Evolutionary conservation across 176 grass and related monocot genomes (phyloP).

Genomic region (Oropetium thomaeum): DNA sequence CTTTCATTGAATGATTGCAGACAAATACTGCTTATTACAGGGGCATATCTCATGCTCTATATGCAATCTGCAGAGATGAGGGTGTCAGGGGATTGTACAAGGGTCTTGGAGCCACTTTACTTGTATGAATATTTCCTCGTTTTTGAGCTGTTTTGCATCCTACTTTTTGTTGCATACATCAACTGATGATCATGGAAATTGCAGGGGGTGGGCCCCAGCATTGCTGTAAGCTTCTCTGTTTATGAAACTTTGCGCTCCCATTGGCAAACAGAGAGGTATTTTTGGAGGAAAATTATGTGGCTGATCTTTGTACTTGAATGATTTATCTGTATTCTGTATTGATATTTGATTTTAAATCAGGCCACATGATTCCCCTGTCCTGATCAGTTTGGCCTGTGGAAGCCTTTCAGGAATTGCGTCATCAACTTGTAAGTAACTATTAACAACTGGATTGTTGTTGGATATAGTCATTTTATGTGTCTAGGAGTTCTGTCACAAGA

Average conservation of each 20-base stretch:
- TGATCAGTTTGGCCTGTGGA: conserved; percentile 86
- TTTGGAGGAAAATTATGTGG: conserved; percentile 14
- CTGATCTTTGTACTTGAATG: conserved; percentile 3
- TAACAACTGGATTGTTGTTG: not conserved
- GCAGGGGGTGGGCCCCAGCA: conserved; percentile 93
- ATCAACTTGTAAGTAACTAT: conserved; percentile 68
- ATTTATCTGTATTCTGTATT: not conserved
- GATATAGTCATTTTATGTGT: not conserved
- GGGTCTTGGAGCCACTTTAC: conserved; percentile 88
- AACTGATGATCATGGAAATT: conserved; percentile 23
- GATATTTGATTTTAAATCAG: conserved; percentile 44
- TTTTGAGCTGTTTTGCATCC: conserved; percentile 2
- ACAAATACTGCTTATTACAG: conserved; percentile 86
- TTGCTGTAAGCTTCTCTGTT: conserved; percentile 91
- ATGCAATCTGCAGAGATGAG: conserved; percentile 87
- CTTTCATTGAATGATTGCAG: conserved; percentile 48
- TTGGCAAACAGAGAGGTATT: conserved; percentile 81
- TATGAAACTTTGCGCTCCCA: conserved; percentile 88
- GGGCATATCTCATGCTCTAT: conserved; percentile 91
- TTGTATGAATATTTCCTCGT: conserved; percentile 44
- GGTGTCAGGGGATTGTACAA: conserved; percentile 85
- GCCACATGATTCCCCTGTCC: conserved; percentile 63
- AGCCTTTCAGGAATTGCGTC: conserved; percentile 94
- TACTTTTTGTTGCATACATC: conserved; percentile 4
- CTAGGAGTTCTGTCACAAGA: not conserved